These are phyloP conservation scores for Fusarium sp. DNA, from an alignment of 2,329 filamentous ascomycete genomes.

Conservation along the genomic window DNA sequence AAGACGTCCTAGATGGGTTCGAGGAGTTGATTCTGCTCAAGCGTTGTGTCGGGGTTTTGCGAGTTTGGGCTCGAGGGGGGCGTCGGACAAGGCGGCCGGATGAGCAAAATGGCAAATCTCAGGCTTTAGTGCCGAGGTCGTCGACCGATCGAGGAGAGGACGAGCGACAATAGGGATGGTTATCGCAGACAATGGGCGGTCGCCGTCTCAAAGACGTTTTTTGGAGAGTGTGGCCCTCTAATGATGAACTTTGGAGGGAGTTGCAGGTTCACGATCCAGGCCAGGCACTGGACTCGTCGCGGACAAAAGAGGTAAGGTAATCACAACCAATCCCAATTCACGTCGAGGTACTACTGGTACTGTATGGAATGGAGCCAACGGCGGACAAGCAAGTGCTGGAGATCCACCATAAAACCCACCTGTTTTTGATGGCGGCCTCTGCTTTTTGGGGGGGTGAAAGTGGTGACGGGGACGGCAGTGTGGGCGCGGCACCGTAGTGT, in stretches of 20 bases:
- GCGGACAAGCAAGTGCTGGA: constrained; percentile 39
- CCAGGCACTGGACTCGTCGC: constrained; percentile 40
- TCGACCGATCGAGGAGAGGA: constrained; percentile 30
- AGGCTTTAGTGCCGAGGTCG: constrained; percentile 34
- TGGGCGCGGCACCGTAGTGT: constrained; percentile 31
- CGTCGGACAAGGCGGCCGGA: constrained; percentile 30
- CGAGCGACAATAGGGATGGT: constrained; percentile 18
- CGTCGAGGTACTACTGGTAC: constrained; percentile 24
- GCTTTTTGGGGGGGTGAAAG: constrained; percentile 36
- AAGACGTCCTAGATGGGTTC: constrained; percentile 24
- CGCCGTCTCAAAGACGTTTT: constrained; percentile 37
- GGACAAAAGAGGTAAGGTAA: constrained; percentile 38
- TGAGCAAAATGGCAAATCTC: constrained; percentile 37
- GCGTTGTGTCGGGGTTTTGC: constrained; percentile 39
- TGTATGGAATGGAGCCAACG: constrained; percentile 27
- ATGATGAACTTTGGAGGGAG: constrained; percentile 42
- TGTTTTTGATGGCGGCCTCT: constrained; percentile 42
- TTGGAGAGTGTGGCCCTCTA: constrained; percentile 32
- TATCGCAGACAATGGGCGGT: constrained; percentile 41
- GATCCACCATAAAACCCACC: constrained; percentile 45
- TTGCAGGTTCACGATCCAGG: constrained; percentile 48
- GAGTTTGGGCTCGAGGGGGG: constrained; percentile 40
- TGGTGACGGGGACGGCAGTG: constrained; percentile 33
- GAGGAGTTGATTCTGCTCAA: constrained; percentile 35
- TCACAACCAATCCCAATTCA: constrained; percentile 27